These are phyloP conservation scores for Lupinus albus DNA, from an alignment of 306 rosid genomes.

Conservation along the genomic window DNA sequence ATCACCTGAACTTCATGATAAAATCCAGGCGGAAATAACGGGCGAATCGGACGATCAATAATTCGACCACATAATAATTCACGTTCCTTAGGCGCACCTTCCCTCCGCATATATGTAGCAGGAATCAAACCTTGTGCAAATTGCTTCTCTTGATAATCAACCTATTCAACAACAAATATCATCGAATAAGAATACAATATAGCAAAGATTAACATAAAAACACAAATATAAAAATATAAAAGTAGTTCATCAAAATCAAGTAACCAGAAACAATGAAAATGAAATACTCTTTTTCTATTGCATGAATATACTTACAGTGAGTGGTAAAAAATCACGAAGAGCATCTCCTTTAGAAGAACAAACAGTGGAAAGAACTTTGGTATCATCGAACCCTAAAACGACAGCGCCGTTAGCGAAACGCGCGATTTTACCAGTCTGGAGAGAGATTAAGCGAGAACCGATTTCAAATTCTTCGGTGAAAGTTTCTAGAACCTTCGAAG, in stretches of 20 bases:
- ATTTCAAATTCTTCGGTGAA: constrained; percentile 81
- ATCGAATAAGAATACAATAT: too few relatives aligned
- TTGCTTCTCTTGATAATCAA: constrained; percentile 94
- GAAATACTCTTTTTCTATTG: too few relatives aligned
- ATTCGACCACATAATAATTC: constrained; percentile 88
- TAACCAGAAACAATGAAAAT: too few relatives aligned
- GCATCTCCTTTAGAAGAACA: constrained; percentile 65
- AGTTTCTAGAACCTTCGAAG: constrained; percentile 51
- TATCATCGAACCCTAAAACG: constrained; percentile 70
- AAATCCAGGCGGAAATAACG: constrained; percentile 87
- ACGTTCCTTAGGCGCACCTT: constrained; percentile 96
- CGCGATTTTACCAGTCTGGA: constrained; percentile 82
- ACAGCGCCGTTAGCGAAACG: constrained; percentile 90
- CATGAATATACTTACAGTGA: constrained; percentile 90
- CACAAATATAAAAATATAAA: too few relatives aligned
- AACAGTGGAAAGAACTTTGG: constrained; percentile 76
- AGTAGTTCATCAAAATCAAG: too few relatives aligned
- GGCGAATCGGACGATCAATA: constrained; percentile 90
- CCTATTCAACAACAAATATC: too few relatives aligned
- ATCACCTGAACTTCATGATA: constrained; percentile 95
- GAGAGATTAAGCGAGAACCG: constrained; percentile 64
- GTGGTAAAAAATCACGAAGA: constrained; percentile 82
- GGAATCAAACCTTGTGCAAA: constrained; percentile 93
- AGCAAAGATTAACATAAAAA: too few relatives aligned
- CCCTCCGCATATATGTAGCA: constrained; percentile 73